phyloP scores from a whole-genome alignment of 139 green algal species.

The Chlorella sp. region DNA sequence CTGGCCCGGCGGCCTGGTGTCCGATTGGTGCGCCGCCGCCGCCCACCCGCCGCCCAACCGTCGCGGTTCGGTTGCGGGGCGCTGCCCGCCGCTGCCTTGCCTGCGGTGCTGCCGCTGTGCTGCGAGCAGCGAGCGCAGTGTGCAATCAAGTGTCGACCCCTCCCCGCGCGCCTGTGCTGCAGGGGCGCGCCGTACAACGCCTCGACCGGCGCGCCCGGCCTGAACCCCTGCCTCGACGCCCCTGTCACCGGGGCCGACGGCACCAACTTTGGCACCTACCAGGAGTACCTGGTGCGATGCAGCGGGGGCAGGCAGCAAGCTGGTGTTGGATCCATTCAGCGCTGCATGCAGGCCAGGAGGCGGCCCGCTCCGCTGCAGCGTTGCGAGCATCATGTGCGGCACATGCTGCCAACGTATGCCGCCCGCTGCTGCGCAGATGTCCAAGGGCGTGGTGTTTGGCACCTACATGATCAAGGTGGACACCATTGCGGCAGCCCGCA shows the following conservation, averaged over 20 bases:
- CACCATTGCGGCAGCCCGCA: conserved; percentile 38
- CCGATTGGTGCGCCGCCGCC: conserved; percentile 41
- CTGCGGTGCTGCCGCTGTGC: not conserved
- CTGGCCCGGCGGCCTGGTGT: conserved; percentile 50
- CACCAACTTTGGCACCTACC: conserved; percentile 14
- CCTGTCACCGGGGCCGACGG: not conserved
- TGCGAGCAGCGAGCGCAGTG: not conserved
- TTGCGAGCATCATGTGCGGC: not conserved
- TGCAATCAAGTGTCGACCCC: too few species aligned
- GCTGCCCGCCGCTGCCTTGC: not conserved
- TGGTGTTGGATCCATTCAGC: not conserved
- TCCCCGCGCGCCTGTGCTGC: not conserved
- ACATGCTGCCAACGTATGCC: not conserved
- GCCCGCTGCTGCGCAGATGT: conserved; percentile 12
- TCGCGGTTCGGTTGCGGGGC: too few species aligned
- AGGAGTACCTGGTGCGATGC: conserved; percentile 22
- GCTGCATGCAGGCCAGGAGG: not conserved
- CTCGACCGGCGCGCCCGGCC: conserved; percentile 12
- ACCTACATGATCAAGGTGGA: conserved; percentile 54
- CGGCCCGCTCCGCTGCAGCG: too few species aligned
- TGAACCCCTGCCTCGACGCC: conserved; percentile 46
- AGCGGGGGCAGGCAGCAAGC: too few species aligned
- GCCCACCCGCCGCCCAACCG: not conserved
- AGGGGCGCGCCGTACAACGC: conserved; percentile 29
- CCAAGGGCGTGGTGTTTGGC: conserved; percentile 47